These are phyloP conservation scores for Penicillium riverlandense DNA, from an alignment of 495 filamentous ascomycete genomes.

Conservation along the genomic window DNA sequence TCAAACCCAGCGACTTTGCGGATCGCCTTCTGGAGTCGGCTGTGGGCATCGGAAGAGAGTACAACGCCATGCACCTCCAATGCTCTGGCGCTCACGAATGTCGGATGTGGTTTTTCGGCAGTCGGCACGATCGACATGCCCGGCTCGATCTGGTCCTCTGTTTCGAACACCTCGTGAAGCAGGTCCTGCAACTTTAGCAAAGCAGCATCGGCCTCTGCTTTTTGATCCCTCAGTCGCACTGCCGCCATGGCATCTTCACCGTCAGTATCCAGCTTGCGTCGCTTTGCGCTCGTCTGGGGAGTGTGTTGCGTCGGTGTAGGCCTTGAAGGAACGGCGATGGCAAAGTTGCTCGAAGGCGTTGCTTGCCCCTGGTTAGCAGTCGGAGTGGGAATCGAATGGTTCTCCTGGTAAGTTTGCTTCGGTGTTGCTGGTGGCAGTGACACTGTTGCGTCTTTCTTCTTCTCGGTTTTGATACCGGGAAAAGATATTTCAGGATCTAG, in stretches of 20 bases:
- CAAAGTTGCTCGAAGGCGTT: slow-evolving; percentile 20
- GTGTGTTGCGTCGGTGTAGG: slow-evolving; percentile 16
- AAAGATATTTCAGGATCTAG: slow-evolving; percentile 33
- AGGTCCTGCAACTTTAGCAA: slow-evolving; percentile 59
- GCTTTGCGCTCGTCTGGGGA: slow-evolving; percentile 17
- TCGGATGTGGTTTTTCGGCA: slow-evolving; percentile 23
- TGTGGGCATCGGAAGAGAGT: slow-evolving; percentile 57
- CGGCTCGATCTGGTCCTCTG: slow-evolving; percentile 60
- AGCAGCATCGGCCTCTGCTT: slow-evolving; percentile 69
- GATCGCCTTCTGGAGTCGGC: slow-evolving; percentile 61
- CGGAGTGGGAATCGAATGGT: slow-evolving; percentile 11
- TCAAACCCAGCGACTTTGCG: slow-evolving; percentile 62
- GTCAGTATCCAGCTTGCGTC: slow-evolving; percentile 23
- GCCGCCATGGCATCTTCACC: slow-evolving; percentile 19
- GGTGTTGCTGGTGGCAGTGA: slow-evolving; percentile 13
- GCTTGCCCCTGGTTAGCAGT: slow-evolving; percentile 5
- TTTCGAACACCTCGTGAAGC: slow-evolving; percentile 67
- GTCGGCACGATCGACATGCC: slow-evolving; percentile 32
- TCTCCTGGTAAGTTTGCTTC: slow-evolving; percentile 12
- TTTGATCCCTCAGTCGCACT: slow-evolving; percentile 53
- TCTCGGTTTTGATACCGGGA: slow-evolving; percentile 13
- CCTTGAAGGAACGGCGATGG: slow-evolving; percentile 34
- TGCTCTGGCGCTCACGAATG: slow-evolving; percentile 35
- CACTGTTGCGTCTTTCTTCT: slow-evolving; percentile 9
- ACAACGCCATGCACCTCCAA: slow-evolving; percentile 50